Evolutionary conservation across 306 rosid genomes (phyloP).

Genomic region (Lathyrus sativus): DNA sequence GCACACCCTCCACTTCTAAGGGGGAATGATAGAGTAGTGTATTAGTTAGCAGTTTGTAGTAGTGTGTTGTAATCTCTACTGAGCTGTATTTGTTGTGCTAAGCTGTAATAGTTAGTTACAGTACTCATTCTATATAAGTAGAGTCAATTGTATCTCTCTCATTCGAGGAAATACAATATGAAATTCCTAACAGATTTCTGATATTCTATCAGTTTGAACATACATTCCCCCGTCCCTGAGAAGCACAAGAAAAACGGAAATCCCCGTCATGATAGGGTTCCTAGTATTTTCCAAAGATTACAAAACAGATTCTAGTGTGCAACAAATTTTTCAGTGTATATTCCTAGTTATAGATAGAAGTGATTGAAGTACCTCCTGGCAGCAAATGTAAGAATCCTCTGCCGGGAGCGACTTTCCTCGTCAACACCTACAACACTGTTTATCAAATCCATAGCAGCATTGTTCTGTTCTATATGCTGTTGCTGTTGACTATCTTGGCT

Average conservation of each 20-base stretch:
- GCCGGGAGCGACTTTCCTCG: slow-evolving; percentile 97
- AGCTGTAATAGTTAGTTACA: no score
- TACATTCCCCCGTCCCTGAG: not conserved
- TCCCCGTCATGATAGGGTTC: not conserved
- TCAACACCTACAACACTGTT: slow-evolving; percentile 82
- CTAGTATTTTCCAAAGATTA: slow-evolving; percentile 15
- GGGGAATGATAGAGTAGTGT: no score
- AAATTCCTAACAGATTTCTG: no score
- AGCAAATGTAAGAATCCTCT: slow-evolving; percentile 94
- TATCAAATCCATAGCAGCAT: slow-evolving; percentile 91
- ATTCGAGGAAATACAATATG: no score
- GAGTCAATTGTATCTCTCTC: no score
- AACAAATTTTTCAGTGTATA: not conserved
- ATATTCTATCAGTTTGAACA: not conserved
- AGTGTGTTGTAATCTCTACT: no score
- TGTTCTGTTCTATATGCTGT: slow-evolving; percentile 60
- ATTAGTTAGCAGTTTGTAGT: no score
- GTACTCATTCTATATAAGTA: no score
- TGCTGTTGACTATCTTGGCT: slow-evolving; percentile 69
- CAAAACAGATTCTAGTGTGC: slow-evolving; percentile 16
- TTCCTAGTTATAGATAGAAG: slow-evolving; percentile 19
- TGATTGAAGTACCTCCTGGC: slow-evolving; percentile 75
- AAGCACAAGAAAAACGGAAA: slow-evolving; percentile 8
- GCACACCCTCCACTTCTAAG: no score
- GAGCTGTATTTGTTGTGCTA: no score